Base-by-base conservation (phyloP, 345 rosid genomes). In the Carallia pectinifolia region DNA sequence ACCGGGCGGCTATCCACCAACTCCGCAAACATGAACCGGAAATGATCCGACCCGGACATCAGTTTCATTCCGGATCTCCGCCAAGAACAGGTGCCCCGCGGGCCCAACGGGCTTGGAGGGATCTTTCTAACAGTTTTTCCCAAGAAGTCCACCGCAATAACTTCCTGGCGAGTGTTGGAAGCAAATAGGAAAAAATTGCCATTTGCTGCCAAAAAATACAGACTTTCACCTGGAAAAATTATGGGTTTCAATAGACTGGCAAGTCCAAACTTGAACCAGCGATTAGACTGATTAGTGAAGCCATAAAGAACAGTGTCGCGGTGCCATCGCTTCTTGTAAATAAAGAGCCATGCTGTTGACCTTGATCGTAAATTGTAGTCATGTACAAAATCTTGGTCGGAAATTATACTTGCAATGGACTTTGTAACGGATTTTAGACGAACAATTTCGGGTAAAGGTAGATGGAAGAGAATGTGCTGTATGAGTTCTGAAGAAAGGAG, bases 1-100 rank as follows among this genome's bases (percentile, higher is more conserved):
- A 83, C 83, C 59, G 90, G 89, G 12, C 76, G 79, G 78, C 76
- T 69, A 38, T 79, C 81, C 0, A 89, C 88, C 62, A 87, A 44
- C 77, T 92, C 97, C 7, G 76, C 89, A 5, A 92, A 90, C 76
- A 81, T 16, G 79, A 90, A 90, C 56, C 83, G 85, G 70, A 90
- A 92, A 71, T 79, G 80, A 34, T 74, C 79, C 23, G 87, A 74
- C 64, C 72, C 74, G 3, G 77, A 19, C 4, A 85, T 73, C 66
- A 89, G 71, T 72, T 86, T 91, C 96, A 86, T 86, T 59, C 96
- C 89, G 68, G 91, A 88, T 61, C 93, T 73, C 23, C 93, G 77
- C 96, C 97, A 89, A 5, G 88, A 91, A 0, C 91, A 89, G 15
- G 93, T 88, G 48, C 91, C 89, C 71, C 90, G 97, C 75, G 89